Conservation (phyloP, 2,329 filamentous ascomycete genomes). For the Aspergillus puulaauensis region DNA sequence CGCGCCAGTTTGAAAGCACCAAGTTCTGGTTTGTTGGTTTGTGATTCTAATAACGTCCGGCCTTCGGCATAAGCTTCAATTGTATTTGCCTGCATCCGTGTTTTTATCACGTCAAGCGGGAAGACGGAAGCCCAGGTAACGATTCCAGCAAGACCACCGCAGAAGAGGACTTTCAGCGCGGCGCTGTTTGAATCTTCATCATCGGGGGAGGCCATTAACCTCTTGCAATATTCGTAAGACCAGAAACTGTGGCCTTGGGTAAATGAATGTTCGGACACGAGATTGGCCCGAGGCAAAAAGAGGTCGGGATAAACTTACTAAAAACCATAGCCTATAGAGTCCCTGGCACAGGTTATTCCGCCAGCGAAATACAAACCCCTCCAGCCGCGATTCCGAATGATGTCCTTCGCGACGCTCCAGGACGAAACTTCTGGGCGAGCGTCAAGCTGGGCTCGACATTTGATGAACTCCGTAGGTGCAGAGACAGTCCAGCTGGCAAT, state of each 20-base stretch:
- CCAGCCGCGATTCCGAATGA: conserved; percentile 60
- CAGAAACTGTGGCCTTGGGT: conserved; percentile 62
- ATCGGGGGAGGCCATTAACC: conserved; percentile 50
- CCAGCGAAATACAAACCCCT: conserved; percentile 80
- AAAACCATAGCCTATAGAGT: conserved; percentile 93
- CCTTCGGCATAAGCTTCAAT: conserved; percentile 24
- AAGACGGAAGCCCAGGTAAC: conserved; percentile 89
- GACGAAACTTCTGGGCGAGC: conserved; percentile 52
- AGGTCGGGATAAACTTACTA: conserved; percentile 56
- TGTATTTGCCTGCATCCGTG: conserved; percentile 77
- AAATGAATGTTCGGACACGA: conserved; percentile 1
- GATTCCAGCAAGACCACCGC: conserved; percentile 83
- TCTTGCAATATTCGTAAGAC: conserved; percentile 78
- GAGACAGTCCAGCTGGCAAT: conserved; percentile 83
- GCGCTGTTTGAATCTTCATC: conserved; percentile 49
- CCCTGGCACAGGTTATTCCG: conserved; percentile 74
- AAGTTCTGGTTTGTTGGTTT: conserved; percentile 29
- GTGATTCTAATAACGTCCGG: conserved; percentile 22
- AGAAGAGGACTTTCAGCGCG: conserved; percentile 69
- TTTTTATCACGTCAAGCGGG: conserved; percentile 89
- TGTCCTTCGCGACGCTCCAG: conserved; percentile 62
- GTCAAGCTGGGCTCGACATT: conserved; percentile 79
- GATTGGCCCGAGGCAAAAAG: neutral
- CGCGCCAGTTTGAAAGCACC: conserved; percentile 64
- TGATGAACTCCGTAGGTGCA: conserved; percentile 85